Evolutionary conservation across 306 rosid genomes (phyloP).

Genomic region (Pterocarpus macrocarpus): DNA sequence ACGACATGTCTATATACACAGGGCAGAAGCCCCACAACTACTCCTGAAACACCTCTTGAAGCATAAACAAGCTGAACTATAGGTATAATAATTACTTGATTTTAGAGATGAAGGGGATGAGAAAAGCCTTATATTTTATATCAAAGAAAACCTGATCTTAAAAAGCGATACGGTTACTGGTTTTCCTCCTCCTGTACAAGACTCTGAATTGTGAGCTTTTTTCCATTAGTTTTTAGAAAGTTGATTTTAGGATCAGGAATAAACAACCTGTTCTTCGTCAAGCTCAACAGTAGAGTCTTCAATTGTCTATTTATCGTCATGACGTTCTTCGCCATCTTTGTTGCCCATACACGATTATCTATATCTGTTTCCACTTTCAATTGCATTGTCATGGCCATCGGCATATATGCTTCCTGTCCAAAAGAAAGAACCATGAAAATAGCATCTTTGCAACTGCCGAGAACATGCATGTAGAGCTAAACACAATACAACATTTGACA

Average conservation of each 20-base stretch:
- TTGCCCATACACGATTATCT: slow-evolving; percentile 59
- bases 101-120: neutral
- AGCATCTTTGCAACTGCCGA: neutral
- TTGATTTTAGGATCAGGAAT: slow-evolving; percentile 30
- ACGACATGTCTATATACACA: neutral
- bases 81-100: neutral
- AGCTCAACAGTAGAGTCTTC: slow-evolving; percentile 58
- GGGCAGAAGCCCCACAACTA: neutral
- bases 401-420: slow-evolving; percentile 56
- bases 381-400: slow-evolving; percentile 53
- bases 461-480: neutral
- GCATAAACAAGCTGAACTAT: neutral
- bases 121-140: neutral
- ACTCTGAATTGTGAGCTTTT: slow-evolving; percentile 40
- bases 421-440: slow-evolving; percentile 14
- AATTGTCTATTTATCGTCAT: slow-evolving; percentile 71
- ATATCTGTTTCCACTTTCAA: slow-evolving; percentile 65
- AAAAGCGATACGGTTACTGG: slow-evolving; percentile 10
- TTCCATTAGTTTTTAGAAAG: slow-evolving; percentile 21
- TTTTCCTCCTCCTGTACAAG: slow-evolving; percentile 35
- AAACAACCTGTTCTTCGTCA: slow-evolving; percentile 59
- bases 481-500: neutral
- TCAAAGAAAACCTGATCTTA: neutral
- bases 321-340: slow-evolving; percentile 71
- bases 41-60: neutral